Evolutionary conservation across 331 rosid species (phyloP), one percentile per base, ranked within the genome.

Genomic region (Acacia concinna): DNA sequence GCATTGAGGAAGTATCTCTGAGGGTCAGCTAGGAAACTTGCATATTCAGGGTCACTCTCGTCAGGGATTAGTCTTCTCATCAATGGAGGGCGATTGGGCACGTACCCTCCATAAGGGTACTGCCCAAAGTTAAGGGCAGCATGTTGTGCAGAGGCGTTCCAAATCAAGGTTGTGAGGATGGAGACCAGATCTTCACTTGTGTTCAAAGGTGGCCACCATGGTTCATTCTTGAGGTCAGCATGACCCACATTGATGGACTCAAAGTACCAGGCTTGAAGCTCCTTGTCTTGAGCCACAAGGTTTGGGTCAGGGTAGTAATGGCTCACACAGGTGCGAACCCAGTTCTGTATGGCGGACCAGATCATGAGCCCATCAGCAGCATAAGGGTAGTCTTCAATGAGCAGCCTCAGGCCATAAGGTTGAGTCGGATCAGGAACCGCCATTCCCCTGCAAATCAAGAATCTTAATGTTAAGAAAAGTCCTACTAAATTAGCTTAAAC

Each of bases 41-140:
- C 79, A 57, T 90, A 76, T 44, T 93, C 95, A 0, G 85, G 90
- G 32, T 93, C 95, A 60, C 56, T 72, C 72, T 90, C 92, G 74
- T 90, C 95, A 0, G 98, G 98, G 63, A 93, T 82, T 20, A 90
- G 27, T 56, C 91, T 86, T 67, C 98, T 82, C 97, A 90, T 88
- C 6, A 93, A 65, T 1, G 98, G 98, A 8, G 98, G 98, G 15
- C 98, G 94, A 75, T 90, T 93, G 0, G 98, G 98, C 18, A 93
- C 95, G 43, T 91, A 93, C 5, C 98, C 98, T 4, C 97, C 98
- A 15, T 93, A 93, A 0, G 98, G 95, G 87, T 93, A 93, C 82
- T 93, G 98, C 23, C 93, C 98, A 56, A 91, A 93, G 60, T 93
- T 93, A 12, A 93, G 93, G 15, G 98, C 98, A 0, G 98, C 98